Conservation (phyloP, 108 stramenopile genomes). For the Skeletonema potamos region DNA sequence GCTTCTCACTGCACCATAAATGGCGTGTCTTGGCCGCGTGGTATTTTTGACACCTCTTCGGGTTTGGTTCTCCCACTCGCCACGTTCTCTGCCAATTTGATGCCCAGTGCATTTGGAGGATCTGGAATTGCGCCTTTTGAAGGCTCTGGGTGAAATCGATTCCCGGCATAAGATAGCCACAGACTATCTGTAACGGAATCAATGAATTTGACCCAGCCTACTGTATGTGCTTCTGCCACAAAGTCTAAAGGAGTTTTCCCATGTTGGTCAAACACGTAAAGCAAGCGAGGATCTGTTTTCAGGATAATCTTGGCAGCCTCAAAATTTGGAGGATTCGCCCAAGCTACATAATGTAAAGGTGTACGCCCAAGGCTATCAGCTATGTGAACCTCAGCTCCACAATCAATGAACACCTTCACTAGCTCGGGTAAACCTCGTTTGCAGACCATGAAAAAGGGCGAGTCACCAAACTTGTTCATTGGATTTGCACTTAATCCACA, state of each 20-base stretch:
- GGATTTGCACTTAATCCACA: conserved; percentile 45
- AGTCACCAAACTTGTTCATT: conserved; percentile 46
- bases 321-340: conserved; percentile 34
- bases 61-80: conserved; percentile 36
- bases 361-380: conserved; percentile 49
- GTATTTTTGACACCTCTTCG: conserved; percentile 20
- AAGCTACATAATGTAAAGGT: conserved; percentile 43
- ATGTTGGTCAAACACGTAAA: conserved; percentile 34
- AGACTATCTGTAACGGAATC: conserved; percentile 17
- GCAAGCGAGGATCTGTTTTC: conserved; percentile 17
- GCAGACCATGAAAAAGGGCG: conserved; percentile 43
- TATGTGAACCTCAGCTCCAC: conserved; percentile 38
- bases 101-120: conserved; percentile 26
- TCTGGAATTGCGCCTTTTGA: conserved; percentile 8
- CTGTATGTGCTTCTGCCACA: conserved; percentile 9
- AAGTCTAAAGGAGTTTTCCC: conserved; percentile 45
- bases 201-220: conserved; percentile 20
- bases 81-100: conserved; percentile 45
- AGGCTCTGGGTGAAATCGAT: conserved; percentile 4
- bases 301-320: conserved; percentile 19
- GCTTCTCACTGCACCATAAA: neutral
- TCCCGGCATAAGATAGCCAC: conserved; percentile 9
- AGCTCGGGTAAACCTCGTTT: conserved; percentile 29
- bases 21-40: too few species aligned
- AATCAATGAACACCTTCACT: conserved; percentile 32